Evolutionary conservation across 495 filamentous ascomycete genomes (phyloP).

Genomic region (Collariella sp.): DNA sequence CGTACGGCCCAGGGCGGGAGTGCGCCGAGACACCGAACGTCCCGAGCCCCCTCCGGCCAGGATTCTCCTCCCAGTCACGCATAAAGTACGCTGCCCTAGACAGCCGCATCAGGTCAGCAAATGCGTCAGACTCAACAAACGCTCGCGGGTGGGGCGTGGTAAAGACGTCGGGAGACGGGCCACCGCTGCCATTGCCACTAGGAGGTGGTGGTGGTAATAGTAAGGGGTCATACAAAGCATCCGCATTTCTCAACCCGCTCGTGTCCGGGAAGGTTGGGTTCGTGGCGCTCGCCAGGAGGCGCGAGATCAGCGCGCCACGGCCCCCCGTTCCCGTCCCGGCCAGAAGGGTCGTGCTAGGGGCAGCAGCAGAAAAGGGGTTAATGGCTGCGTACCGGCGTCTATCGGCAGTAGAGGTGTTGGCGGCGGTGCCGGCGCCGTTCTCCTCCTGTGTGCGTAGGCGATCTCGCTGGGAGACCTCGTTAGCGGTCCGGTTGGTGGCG

Average conservation of each 20-base stretch:
- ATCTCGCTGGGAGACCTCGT: slow-evolving; percentile 21
- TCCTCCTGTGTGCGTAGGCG: slow-evolving; percentile 14
- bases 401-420: background rate
- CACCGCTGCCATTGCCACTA: background rate
- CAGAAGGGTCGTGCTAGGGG: background rate
- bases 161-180: background rate
- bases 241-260: slow-evolving; percentile 16
- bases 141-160: background rate
- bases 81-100: slow-evolving; percentile 19
- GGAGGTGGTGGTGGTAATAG: background rate
- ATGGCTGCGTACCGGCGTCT: slow-evolving; percentile 19
- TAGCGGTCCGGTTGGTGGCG: slow-evolving; percentile 18
- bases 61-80: slow-evolving; percentile 26
- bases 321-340: slow-evolving; percentile 2
- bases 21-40: slow-evolving; percentile 9
- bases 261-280: slow-evolving; percentile 2
- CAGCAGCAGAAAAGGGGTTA: slow-evolving; percentile 7
- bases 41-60: slow-evolving; percentile 14
- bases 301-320: slow-evolving; percentile 10
- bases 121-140: background rate
- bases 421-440: background rate
- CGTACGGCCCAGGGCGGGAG: slow-evolving; percentile 30
- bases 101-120: slow-evolving; percentile 13
- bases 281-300: slow-evolving; percentile 7
- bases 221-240: slow-evolving; percentile 20